phyloP scores from a whole-genome alignment of 139 green algal species.

The Desmodesmus armatus region DNA sequence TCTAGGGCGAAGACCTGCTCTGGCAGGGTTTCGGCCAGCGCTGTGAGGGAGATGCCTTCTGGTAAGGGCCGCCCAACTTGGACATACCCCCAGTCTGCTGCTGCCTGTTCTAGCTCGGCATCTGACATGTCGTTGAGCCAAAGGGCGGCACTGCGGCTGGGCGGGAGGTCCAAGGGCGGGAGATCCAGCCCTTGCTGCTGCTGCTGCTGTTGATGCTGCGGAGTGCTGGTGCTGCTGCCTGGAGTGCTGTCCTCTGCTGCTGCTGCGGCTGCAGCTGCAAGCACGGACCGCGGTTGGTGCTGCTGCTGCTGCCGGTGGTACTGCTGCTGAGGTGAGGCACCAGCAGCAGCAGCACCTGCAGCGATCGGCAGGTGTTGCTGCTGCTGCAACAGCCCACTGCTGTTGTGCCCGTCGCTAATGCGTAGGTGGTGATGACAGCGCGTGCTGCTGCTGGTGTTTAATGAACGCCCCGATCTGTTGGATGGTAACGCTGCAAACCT shows the following conservation, averaged over 20 bases:
- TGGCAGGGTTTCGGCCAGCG: conserved; percentile 16
- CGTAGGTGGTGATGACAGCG: too few species aligned
- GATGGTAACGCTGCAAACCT: too few species aligned
- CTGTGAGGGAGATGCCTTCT: conserved; percentile 22
- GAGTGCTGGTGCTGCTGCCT: not conserved
- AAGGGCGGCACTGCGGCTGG: not conserved
- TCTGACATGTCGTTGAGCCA: not conserved
- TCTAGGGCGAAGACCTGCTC: conserved; percentile 12
- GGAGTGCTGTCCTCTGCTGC: not conserved
- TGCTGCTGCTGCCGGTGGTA: not conserved
- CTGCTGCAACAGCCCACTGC: not conserved
- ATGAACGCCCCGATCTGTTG: too few species aligned
- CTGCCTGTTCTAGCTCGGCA: conserved; percentile 34
- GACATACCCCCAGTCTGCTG: conserved; percentile 42
- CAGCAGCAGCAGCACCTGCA: not conserved
- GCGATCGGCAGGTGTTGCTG: not conserved
- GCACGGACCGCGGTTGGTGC: not conserved
- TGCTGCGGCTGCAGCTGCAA: conserved; percentile 1
- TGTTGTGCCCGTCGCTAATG: too few species aligned
- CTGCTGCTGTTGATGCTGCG: conserved; percentile 6
- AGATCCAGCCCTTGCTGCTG: not conserved
- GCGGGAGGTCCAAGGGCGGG: not conserved
- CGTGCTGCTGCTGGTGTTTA: too few species aligned
- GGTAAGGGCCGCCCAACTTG: conserved; percentile 39
- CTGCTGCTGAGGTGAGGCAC: conserved; percentile 1